Evolutionary conservation across 805 yeast genomes (phyloP), one percentile per base, ranked within the genome.

Genomic region (Yarrowia hollandica): DNA sequence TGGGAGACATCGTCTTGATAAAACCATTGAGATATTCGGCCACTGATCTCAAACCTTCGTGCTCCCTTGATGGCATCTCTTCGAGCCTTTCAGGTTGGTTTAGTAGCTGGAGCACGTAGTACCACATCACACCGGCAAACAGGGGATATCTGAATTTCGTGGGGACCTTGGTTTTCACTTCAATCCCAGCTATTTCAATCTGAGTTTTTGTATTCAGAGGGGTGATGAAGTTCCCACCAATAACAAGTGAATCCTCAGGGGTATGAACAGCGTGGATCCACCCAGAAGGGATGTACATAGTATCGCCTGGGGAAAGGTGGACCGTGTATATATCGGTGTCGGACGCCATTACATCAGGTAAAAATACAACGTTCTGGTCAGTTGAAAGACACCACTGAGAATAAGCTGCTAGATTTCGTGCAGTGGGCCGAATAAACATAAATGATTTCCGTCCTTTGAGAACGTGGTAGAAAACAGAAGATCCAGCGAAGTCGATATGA

Each of bases 261-360:
- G 97, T 90, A 66, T 82, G 82, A 0, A 90, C 97, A 0, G 94
- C 84, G 71, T 90, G 97, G 52, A 90, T 90, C 95, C 96, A 90
- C 0, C 96, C 96, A 38, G 94, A 83, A 3, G 97, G 97, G 16
- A 90, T 84, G 12, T 90, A 76, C 71, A 90, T 78, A 22, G 90
- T 76, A 66, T 90, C 96, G 0, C 95, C 95, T 1, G 81, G 72
- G 0, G 64, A 57, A 18, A 86, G 66, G 7, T 77, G 76, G 15
- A 84, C 82, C 12, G 44, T 41, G 33, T 52, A 35, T 3, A 33
- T 22, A 23, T 63, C 59, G 3, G 48, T 30, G 5, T 41, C 38
- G 2, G 21, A 16, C 8, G 59, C 31, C 37, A 39, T 19, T 59
- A 63, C 60, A 52, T 83, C 84, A 0, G 85, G 86, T 62, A 86